phyloP scores from a whole-genome alignment of 192 early-diverging fungal genomes.

The Paraglomus occultum region DNA sequence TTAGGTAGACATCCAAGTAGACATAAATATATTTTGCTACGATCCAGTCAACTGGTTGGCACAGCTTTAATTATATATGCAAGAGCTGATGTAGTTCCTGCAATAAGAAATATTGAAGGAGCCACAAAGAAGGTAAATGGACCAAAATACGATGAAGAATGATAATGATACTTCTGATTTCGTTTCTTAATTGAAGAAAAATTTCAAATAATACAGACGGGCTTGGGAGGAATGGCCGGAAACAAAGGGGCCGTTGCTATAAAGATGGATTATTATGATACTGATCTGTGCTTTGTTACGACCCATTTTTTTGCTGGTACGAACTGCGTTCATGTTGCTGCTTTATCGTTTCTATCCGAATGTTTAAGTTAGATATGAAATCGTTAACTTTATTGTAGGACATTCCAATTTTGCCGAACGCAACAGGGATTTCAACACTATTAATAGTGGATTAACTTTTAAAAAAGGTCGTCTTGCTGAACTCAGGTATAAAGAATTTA shows the following conservation, averaged over 20 bases:
- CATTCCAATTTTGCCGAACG: conserved; percentile 72
- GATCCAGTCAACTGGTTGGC: conserved; percentile 88
- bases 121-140: conserved; percentile 68
- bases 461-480: conserved; percentile 62
- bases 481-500: conserved; percentile 63
- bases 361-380: conserved; percentile 5
- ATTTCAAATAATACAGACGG: conserved; percentile 62
- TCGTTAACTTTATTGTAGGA: conserved; percentile 37
- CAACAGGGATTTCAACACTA: conserved; percentile 82
- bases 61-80: conserved; percentile 89
- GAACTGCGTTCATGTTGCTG: neutral
- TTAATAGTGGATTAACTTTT: conserved; percentile 73
- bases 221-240: conserved; percentile 91
- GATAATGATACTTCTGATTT: neutral
- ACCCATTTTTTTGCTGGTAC: conserved; percentile 92
- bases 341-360: conserved; percentile 2
- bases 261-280: conserved; percentile 82
- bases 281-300: conserved; percentile 85
- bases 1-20: conserved; percentile 43
- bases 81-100: conserved; percentile 58
- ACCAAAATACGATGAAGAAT: neutral
- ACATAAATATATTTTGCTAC: conserved; percentile 70
- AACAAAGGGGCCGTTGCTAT: conserved; percentile 98
- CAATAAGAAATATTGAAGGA: conserved; percentile 82
- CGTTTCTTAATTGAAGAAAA: neutral